Base-by-base conservation (phyloP, 202 grass and related monocot genomes). In the Hordeum pubiflorum region DNA sequence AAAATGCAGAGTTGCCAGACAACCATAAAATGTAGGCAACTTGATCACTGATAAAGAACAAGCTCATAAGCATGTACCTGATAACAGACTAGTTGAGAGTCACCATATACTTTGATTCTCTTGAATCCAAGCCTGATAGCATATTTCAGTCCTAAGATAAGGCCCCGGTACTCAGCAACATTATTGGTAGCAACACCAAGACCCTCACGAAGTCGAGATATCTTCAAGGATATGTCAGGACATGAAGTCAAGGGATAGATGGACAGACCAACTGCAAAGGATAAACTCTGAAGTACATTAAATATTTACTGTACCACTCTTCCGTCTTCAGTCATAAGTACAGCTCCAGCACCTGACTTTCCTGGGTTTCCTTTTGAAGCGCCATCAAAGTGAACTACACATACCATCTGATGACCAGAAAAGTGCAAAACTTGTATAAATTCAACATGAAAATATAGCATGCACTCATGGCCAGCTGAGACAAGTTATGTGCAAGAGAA, bases 311-410 rank as follows among this genome's bases (percentile, higher is more conserved):
- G 79, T 92, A 96, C 93, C 89, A 96, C 79, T 92, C 57, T 83
- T 71, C 90, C 90, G 75, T 91, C 88, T 91, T 89, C 83, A 74
- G 88, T 85, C 83, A 81, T 82, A 85, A 97, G 90, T 56, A 97
- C 82, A 27, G 90, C 90, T 75, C 93, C 93, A 75, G 93, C 93
- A 89, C 90, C 93, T 40, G 86, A 75, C 91, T 91, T 93, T 63
- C 93, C 93, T 50, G 93, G 93, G 85, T 97, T 97, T 82, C 93
- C 90, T 93, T 97, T 97, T 27, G 93, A 89, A 78, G 90, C 93
- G 68, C 90, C 90, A 76, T 97, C 90, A 67, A 93, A 97, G 58
- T 97, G 73, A 87, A 97, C 55, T 77, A 91, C 43, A 68, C 88
- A 90, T 63, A 77, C 74, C 82, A 90, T 85, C 93, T 93, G 87